A percentile compares a stretch with the other conserved stretches of the same genome.
Conservation (phyloP, 2,329 filamentous ascomycete species). For the Diplodia seriata region DNA sequence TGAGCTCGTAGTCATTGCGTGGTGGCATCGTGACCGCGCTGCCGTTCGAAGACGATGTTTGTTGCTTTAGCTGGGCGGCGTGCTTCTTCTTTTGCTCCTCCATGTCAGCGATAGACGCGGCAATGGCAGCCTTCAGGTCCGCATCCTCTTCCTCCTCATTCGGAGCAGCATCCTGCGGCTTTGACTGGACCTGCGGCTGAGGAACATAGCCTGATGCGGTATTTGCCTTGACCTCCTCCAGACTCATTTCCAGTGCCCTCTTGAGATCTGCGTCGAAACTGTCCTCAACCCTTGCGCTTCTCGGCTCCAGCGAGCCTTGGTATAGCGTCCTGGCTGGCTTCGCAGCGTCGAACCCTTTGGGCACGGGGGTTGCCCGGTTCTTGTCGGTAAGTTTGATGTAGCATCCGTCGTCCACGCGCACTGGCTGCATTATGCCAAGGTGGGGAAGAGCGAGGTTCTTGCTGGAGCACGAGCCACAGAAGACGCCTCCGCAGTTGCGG, state of each 20-base stretch:
- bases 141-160: conserved; percentile 84
- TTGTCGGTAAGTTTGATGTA: conserved; percentile 87
- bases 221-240: conserved; percentile 87
- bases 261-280: conserved; percentile 95
- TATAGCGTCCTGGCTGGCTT: conserved; percentile 66
- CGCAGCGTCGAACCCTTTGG: conserved; percentile 56
- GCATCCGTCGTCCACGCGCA: conserved; percentile 95
- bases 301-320: conserved; percentile 83
- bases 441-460: conserved; percentile 89
- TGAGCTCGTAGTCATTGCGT: conserved; percentile 94
- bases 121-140: conserved; percentile 92
- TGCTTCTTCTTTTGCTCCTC: conserved; percentile 96
- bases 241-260: conserved; percentile 91
- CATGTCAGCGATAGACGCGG: conserved; percentile 93
- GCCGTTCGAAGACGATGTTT: conserved; percentile 64
- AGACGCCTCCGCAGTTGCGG: conserved; percentile 96
- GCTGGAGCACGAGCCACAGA: conserved; percentile 92
- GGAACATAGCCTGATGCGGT: conserved; percentile 74
- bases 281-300: conserved; percentile 85
- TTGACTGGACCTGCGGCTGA: conserved; percentile 59
- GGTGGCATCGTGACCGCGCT: conserved; percentile 63
- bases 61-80: conserved; percentile 82
- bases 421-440: conserved; percentile 87
- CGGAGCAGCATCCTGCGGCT: conserved; percentile 45
- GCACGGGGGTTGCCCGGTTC: conserved; percentile 53